Percentiles rank a stretch among this genome's conserved stretches.
Conservation (phyloP, 2,329 filamentous ascomycete genomes). For the Fusarium cyanostomum region DNA sequence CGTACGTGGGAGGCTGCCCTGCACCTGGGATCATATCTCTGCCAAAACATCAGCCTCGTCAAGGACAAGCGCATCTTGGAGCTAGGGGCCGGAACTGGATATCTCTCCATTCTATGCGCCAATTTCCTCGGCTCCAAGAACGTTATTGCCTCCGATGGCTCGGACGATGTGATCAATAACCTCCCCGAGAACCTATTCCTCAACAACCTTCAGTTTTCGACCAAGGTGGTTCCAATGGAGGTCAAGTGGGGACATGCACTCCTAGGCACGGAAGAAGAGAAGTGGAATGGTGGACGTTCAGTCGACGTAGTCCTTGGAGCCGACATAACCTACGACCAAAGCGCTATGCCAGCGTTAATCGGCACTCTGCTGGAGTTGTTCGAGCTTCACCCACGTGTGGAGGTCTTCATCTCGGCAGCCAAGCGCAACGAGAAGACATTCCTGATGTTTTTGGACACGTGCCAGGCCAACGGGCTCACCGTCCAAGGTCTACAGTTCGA, state of each 20-base stretch:
- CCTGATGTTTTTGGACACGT: constrained; percentile 68
- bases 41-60: constrained; percentile 57
- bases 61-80: constrained; percentile 70
- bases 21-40: constrained; percentile 76
- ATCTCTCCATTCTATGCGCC: constrained; percentile 78
- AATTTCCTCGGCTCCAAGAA: constrained; percentile 68
- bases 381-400: constrained; percentile 61
- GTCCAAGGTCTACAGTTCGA: constrained; percentile 56
- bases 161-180: constrained; percentile 74
- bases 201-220: constrained; percentile 67
- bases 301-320: constrained; percentile 77
- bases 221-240: constrained; percentile 59
- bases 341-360: constrained; percentile 70
- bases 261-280: constrained; percentile 64
- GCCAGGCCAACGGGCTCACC: constrained; percentile 57
- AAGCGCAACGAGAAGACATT: constrained; percentile 77
- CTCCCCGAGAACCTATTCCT: constrained; percentile 74
- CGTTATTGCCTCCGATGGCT: constrained; percentile 78
- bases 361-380: constrained; percentile 72
- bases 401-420: constrained; percentile 74
- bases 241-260: constrained; percentile 72
- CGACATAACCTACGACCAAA: constrained; percentile 80
- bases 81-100: constrained; percentile 80
- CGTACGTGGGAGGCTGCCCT: constrained; percentile 85
- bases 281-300: constrained; percentile 57